Conservation (phyloP, 192 early-diverging fungal species). For the Helicostylum pulchrum region DNA sequence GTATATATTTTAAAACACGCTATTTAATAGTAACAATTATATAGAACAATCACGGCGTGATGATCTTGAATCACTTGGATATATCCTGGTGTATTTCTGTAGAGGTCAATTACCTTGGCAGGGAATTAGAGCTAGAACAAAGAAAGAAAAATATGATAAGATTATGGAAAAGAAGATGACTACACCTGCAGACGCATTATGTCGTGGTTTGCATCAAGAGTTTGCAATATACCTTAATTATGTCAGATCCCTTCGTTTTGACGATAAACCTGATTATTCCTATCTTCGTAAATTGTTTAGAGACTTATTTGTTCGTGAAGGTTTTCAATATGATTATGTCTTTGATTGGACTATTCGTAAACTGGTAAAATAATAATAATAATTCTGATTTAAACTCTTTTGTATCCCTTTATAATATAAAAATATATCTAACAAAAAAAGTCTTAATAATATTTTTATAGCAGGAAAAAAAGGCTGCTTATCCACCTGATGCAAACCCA, state of each 20-base stretch:
- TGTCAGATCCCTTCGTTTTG: conserved; percentile 79
- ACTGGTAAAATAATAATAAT: conserved; percentile 41
- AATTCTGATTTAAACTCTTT: background rate
- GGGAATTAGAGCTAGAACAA: conserved; percentile 83
- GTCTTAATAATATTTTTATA: conserved; percentile 4
- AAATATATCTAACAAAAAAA: too few species aligned
- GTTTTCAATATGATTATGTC: conserved; percentile 83
- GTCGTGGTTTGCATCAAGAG: conserved; percentile 80
- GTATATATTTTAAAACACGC: background rate
- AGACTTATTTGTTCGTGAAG: conserved; percentile 81
- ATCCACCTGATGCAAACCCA: background rate
- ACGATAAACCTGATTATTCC: conserved; percentile 88
- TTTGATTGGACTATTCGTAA: conserved; percentile 89
- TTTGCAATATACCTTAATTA: conserved; percentile 90
- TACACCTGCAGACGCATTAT: conserved; percentile 79
- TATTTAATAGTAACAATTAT: background rate
- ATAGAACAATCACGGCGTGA: conserved; percentile 86
- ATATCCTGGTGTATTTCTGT: conserved; percentile 91
- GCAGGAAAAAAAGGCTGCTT: conserved; percentile 32
- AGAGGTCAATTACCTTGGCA: conserved; percentile 90
- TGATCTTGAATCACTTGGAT: conserved; percentile 87
- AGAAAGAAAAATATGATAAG: conserved; percentile 93
- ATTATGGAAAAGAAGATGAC: conserved; percentile 96
- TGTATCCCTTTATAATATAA: too few species aligned
- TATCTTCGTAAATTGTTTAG: conserved; percentile 85